Evolutionary conservation across 345 rosid genomes (phyloP).

Genomic region (Salix suchowensis): DNA sequence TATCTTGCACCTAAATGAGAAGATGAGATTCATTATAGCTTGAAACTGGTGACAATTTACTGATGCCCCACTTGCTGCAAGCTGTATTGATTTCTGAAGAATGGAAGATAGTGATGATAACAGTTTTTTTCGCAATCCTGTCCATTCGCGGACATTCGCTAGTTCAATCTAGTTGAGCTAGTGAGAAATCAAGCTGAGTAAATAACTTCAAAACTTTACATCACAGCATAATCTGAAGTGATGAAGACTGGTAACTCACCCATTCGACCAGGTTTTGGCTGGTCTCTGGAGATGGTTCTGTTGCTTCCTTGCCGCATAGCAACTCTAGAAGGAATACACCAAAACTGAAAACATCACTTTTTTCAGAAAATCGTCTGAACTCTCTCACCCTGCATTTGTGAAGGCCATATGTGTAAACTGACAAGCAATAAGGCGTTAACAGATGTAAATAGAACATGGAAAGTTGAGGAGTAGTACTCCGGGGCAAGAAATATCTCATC

Average conservation of each 20-base stretch:
- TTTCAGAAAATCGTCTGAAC: slow-evolving; percentile 80
- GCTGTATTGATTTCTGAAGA: background rate
- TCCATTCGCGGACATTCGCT: background rate
- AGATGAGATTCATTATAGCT: background rate
- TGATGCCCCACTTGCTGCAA: background rate
- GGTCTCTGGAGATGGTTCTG: slow-evolving; percentile 47
- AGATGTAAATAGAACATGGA: background rate
- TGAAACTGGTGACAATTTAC: background rate
- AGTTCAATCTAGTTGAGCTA: background rate
- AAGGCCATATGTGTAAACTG: slow-evolving; percentile 8
- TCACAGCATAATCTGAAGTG: background rate
- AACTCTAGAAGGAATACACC: slow-evolving; percentile 90
- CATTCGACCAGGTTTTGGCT: slow-evolving; percentile 62
- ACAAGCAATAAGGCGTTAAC: background rate
- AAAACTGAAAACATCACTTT: slow-evolving; percentile 84
- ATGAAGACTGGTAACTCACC: slow-evolving; percentile 42
- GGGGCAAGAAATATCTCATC: slow-evolving; percentile 87
- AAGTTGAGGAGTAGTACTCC: slow-evolving; percentile 46
- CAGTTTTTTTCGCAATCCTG: background rate
- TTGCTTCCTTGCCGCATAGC: slow-evolving; percentile 72
- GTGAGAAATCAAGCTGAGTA: background rate
- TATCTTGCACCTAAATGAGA: slow-evolving; percentile 49
- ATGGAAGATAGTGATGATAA: background rate
- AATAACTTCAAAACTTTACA: background rate
- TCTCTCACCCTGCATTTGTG: slow-evolving; percentile 61